Percentiles rank a stretch among this genome's conserved stretches.
Evolutionary conservation across 2,329 filamentous ascomycete species (phyloP).

Genomic region (Tolypocladium inflatum): DNA sequence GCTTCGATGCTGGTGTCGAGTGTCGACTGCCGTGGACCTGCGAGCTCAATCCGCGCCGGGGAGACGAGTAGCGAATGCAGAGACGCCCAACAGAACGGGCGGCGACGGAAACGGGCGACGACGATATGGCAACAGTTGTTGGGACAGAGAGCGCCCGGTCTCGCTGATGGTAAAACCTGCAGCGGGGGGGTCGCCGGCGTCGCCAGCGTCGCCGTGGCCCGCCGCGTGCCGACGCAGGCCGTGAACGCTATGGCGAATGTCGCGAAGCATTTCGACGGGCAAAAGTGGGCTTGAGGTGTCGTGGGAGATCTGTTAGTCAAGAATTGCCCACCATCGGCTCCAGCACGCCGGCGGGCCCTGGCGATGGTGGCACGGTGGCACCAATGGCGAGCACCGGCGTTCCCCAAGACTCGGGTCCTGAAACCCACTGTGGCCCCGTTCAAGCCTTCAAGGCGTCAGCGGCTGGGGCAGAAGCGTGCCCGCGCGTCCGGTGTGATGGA

Average conservation of each 20-base stretch:
- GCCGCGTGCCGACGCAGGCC: conserved; percentile 9
- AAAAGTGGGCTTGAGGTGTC: conserved; percentile 3
- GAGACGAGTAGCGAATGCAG: neutral
- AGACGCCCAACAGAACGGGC: neutral
- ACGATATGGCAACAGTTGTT: no score
- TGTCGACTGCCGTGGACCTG: neutral
- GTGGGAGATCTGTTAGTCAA: neutral
- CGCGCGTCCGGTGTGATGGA: neutral
- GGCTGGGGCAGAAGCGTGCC: no score
- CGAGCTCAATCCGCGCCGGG: neutral
- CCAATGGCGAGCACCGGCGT: neutral
- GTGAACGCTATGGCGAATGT: conserved; percentile 1
- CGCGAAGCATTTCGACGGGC: conserved; percentile 1
- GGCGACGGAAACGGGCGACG: neutral
- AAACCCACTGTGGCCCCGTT: no score
- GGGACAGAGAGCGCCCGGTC: neutral
- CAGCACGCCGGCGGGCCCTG: neutral
- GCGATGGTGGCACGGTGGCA: neutral
- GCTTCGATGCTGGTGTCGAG: no score
- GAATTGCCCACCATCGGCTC: neutral
- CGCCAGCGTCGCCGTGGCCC: neutral
- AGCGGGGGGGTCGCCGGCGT: neutral
- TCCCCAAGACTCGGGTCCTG: neutral
- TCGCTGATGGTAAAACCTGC: neutral
- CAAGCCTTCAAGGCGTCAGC: no score